Evolutionary conservation across 2,329 filamentous ascomycete genomes (phyloP).

Genomic region (Aspergillus hortae): DNA sequence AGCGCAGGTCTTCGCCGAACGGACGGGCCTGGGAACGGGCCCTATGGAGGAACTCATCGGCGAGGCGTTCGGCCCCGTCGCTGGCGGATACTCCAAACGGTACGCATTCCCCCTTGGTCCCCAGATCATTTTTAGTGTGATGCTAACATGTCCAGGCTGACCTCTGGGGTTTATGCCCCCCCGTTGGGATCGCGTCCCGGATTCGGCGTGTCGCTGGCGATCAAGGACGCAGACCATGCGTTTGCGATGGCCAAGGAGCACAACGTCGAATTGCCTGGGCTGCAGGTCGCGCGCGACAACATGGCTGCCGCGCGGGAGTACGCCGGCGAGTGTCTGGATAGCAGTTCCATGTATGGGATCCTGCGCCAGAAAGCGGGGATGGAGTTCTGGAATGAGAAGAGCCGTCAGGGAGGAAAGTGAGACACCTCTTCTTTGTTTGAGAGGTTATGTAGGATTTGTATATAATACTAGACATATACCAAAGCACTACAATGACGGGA

Average conservation of each 20-base stretch:
- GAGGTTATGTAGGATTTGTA: background rate
- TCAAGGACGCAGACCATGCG: slow-evolving; percentile 37
- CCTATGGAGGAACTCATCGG: slow-evolving; percentile 43
- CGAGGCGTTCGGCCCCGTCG: slow-evolving; percentile 42
- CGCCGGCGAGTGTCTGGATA: slow-evolving; percentile 36
- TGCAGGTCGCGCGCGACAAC: slow-evolving; percentile 32
- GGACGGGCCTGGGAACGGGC: slow-evolving; percentile 41
- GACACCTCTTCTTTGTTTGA: background rate
- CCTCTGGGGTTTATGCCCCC: slow-evolving; percentile 42
- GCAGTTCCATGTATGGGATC: slow-evolving; percentile 37
- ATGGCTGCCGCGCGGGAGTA: slow-evolving; percentile 36
- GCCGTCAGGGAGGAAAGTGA: slow-evolving; percentile 18
- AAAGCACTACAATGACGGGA: background rate
- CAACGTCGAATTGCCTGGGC: slow-evolving; percentile 29
- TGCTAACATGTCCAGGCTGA: slow-evolving; percentile 27
- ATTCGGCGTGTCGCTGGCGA: slow-evolving; percentile 36
- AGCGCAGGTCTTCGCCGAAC: slow-evolving; percentile 46
- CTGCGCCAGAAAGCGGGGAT: slow-evolving; percentile 35
- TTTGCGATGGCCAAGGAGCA: slow-evolving; percentile 30
- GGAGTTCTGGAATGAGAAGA: slow-evolving; percentile 39
- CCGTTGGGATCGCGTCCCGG: slow-evolving; percentile 32
- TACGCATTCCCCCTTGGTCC: slow-evolving; percentile 10
- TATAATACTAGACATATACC: background rate
- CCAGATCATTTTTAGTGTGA: background rate
- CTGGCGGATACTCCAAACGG: slow-evolving; percentile 42